Evolutionary conservation across 2,329 filamentous ascomycete genomes (phyloP).

Genomic region (Xylaria sp.): DNA sequence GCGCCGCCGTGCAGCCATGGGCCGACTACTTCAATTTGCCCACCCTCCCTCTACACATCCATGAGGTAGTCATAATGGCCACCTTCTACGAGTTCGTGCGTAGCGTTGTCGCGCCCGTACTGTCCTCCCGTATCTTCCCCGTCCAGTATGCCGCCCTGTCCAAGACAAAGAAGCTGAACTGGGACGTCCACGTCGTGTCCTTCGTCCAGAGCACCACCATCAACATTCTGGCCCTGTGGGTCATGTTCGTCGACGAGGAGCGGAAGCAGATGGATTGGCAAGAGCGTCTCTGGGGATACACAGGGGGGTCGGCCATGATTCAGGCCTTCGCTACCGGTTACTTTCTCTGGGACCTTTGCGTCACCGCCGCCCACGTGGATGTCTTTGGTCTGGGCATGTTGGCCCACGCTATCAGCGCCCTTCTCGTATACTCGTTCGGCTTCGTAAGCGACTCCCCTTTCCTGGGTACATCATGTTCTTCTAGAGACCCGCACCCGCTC

Average conservation of each 20-base stretch:
- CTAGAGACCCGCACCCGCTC: too few relatives aligned
- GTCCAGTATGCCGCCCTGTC: conserved; percentile 67
- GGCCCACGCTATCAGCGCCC: conserved; percentile 75
- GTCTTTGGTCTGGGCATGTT: conserved; percentile 79
- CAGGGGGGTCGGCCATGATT: conserved; percentile 71
- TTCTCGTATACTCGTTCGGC: conserved; percentile 76
- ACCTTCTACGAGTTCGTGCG: conserved; percentile 72
- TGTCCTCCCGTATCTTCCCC: conserved; percentile 69
- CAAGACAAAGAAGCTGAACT: conserved; percentile 72
- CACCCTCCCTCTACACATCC: conserved; percentile 75
- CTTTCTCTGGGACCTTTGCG: conserved; percentile 80
- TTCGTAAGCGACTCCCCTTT: conserved; percentile 68
- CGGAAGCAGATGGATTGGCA: conserved; percentile 68
- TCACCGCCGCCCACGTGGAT: conserved; percentile 70
- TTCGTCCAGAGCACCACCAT: conserved; percentile 77
- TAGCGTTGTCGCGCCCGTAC: conserved; percentile 67
- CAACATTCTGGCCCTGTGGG: conserved; percentile 74
- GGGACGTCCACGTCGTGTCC: conserved; percentile 88
- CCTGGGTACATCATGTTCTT: too few relatives aligned
- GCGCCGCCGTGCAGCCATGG: conserved; percentile 64
- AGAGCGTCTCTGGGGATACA: conserved; percentile 79
- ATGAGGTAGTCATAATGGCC: conserved; percentile 73
- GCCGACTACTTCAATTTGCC: conserved; percentile 66
- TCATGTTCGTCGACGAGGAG: conserved; percentile 72
- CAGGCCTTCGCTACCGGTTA: conserved; percentile 80